Base-by-base conservation (phyloP, 495 filamentous ascomycete genomes). In the Trichoderma erinaceum region DNA sequence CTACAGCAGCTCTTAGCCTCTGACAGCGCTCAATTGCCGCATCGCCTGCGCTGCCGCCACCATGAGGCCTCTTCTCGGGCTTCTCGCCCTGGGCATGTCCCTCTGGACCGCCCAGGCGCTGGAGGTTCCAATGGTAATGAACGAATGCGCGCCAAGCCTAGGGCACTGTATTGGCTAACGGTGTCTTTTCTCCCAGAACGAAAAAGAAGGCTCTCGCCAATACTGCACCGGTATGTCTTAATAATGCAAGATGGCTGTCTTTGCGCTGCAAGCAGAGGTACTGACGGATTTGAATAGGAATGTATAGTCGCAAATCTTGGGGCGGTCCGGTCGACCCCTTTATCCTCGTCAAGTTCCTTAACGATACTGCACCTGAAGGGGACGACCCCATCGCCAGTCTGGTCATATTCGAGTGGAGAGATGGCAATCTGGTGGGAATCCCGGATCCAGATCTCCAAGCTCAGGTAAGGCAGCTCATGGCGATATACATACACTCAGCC, bases 221-320 rank as follows among this genome's bases (percentile, higher is more conserved):
- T 85, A 90, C 89, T 99, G 95, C 80, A 89, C 91, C 75, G 80
- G 79, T 81, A 74, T 68, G 56, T 21, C 27, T 16, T 4, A 6
- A 35, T 29, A 43, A 58, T 11, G 15, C 21, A 61, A 70, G 52
- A 66, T 69, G 72, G 48, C 72, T 63, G 25, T 46, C 63, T 11
- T n/a, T 5, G 23, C 66, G 4, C 13, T 2, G 61, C 63, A 21
- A 2, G 21, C 21, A 41, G 3, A 41, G 63, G 41, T 11, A 6
- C 32, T 65, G 32, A 65, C 63, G 23, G 25, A 13, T 13, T 38
- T 2, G 16, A 1, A n/a, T 6, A 77, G 95, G 95, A 78, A 98
- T 99, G 95, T 99, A 98, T 79, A 93, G 89, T 77, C 88, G 84
- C 74, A 91, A 88, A 71, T 79, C 89, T 23, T 99, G 95, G 95